phyloP scores from a whole-genome alignment of 768 basidiomycete genomes.

The Tricholoma hemisulphureum region DNA sequence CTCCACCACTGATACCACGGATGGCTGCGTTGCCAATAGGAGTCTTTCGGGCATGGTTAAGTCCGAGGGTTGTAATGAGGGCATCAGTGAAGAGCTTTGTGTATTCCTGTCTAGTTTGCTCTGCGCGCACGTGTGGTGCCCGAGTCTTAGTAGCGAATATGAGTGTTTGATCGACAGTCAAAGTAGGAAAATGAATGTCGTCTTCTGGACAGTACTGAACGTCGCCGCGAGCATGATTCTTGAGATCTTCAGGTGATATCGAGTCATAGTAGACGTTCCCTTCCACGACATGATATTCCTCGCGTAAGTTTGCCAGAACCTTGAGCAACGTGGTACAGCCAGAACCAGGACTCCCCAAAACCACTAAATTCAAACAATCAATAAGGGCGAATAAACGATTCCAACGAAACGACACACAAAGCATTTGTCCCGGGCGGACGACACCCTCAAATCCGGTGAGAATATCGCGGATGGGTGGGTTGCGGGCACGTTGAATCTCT shows the following conservation, averaged over 20 bases:
- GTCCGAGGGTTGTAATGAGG: constrained; percentile 68
- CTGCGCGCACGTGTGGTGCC: constrained; percentile 55
- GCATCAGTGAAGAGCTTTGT: constrained; percentile 52
- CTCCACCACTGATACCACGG: too few relatives aligned
- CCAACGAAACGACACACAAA: constrained; percentile 48
- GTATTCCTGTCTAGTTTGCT: constrained; percentile 42
- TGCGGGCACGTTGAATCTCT: constrained; percentile 44
- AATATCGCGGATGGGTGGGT: constrained; percentile 64
- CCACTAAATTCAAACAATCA: constrained; percentile 53
- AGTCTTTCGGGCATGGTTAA: constrained; percentile 68
- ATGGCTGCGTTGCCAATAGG: constrained; percentile 74
- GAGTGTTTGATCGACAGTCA: constrained; percentile 77
- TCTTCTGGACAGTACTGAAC: too few relatives aligned
- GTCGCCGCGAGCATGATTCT: too few relatives aligned
- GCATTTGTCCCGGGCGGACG: constrained; percentile 71
- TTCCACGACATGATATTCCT: constrained; percentile 62
- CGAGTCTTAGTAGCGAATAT: constrained; percentile 67
- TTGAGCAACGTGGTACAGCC: constrained; percentile 87
- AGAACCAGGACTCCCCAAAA: constrained; percentile 81
- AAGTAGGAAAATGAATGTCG: too few relatives aligned
- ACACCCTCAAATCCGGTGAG: constrained; percentile 64
- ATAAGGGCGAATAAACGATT: not conserved
- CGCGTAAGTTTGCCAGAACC: constrained; percentile 71
- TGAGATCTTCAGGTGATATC: too few relatives aligned
- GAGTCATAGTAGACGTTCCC: constrained; percentile 79